Base-by-base conservation (phyloP, 495 filamentous ascomycete species). In the Penicillium cataractarum region DNA sequence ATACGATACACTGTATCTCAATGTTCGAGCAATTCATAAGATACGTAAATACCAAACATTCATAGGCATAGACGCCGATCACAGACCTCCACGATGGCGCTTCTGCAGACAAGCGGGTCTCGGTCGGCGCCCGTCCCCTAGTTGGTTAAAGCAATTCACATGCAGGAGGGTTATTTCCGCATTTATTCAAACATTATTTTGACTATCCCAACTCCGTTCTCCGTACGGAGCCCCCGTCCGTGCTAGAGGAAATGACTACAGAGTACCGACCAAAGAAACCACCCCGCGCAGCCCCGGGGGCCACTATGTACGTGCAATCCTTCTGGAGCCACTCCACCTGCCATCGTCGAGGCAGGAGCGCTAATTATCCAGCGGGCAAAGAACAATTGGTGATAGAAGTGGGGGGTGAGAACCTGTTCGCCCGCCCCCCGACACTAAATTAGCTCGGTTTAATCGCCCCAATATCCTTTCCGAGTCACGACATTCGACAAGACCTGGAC, bases 1-100 rank as follows among this genome's bases (percentile, higher is more conserved):
- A 52, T 62, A 65, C 63, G 40, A 58, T 65, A 62, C 59, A 12
- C 0, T 3, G 63, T 65, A 40, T 24, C 17, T 31, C 26, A 27
- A 32, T 21, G 33, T 62, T 62, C 5, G 21, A 12, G 5, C 21
- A 3, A 13, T n/a, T 17, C 24, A 13, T 50, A 29, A 27, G 13
- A 29, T 46, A 46, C 42, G 42, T 46, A 46, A 46, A 46, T 46
- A 46, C 19, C 19, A 46, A 50, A 27, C 12, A 17, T 15, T 26
- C 26, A 27, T 13, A 27, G 21, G 6, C 15, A 40, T 40, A 15
- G 13, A 27, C 33, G 53, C 33, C 19, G 33, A 55, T 40, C 33
- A 7, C 40, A 7, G 22, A 19, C 31, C 9, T 55, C 60, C 60
- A 62, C 54, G 46, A 40, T 57, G 22, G 46, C 26, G 24, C 46